A percentile compares a stretch with the other conserved stretches of the same genome.
phyloP scores from a whole-genome alignment of 1,139 yeast genomes.

The Scheffersomyces parashehatae region DNA sequence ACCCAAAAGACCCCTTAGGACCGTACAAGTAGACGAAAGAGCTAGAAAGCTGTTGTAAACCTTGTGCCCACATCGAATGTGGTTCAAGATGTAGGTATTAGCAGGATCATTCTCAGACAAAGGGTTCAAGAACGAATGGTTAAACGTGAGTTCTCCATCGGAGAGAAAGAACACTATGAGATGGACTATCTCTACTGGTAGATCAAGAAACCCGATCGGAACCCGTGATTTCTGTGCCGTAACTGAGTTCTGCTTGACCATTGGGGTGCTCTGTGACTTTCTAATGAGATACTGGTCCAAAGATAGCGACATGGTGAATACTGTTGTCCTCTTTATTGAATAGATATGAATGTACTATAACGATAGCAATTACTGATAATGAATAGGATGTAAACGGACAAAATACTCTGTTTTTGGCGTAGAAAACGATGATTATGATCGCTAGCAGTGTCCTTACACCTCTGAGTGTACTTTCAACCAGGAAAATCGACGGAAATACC shows the following conservation, averaged over 20 bases:
- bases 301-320: neutral
- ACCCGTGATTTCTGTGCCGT: too few relatives aligned
- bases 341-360: too few relatives aligned
- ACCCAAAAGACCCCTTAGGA: conserved; percentile 23
- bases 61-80: conserved; percentile 7
- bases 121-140: neutral
- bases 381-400: too few relatives aligned
- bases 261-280: too few relatives aligned
- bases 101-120: conserved; percentile 7
- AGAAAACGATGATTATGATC: too few relatives aligned
- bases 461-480: too few relatives aligned
- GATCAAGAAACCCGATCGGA: conserved; percentile 1
- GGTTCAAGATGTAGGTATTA: conserved; percentile 15
- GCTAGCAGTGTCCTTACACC: too few relatives aligned
- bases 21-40: conserved; percentile 27
- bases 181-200: conserved; percentile 22
- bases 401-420: too few relatives aligned
- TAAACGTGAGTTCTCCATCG: conserved; percentile 9
- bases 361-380: too few relatives aligned
- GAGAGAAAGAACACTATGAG: conserved; percentile 16
- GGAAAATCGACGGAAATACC: too few relatives aligned
- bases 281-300: neutral
- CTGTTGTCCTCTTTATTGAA: too few relatives aligned
- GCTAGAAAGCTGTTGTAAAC: conserved; percentile 16
- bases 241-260: too few relatives aligned